These are phyloP conservation scores for Zea mays DNA, from an alignment of 176 grass and related monocot genomes.

Conservation along the genomic window DNA sequence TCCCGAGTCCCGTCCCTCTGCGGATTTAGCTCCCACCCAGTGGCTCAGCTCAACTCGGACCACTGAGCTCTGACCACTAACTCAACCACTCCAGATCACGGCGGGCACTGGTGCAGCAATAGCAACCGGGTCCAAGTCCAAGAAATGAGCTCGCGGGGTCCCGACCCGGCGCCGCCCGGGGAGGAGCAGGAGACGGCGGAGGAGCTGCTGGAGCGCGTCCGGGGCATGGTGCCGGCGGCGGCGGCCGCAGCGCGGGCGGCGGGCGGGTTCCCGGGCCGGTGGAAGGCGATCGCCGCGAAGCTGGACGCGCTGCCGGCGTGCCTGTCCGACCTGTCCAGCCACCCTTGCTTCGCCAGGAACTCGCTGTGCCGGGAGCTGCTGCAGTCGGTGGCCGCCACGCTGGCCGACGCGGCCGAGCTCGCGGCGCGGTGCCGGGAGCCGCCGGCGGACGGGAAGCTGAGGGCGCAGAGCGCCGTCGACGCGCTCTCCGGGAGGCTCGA, in stretches of 20 bases:
- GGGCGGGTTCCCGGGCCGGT: constrained; percentile 50
- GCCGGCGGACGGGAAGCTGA: constrained; percentile 49
- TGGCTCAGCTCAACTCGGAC: neutral
- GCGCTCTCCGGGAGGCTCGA: constrained; percentile 72
- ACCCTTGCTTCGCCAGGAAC: constrained; percentile 80
- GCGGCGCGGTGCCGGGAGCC: constrained; percentile 40
- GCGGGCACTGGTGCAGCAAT: neutral
- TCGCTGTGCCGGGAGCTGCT: constrained; percentile 78
- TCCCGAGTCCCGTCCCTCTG: neutral
- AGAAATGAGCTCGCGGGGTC: constrained; percentile 36
- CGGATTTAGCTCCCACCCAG: constrained; percentile 14
- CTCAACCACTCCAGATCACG: constrained; percentile 37
- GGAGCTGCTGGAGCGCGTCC: constrained; percentile 47
- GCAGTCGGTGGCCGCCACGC: constrained; percentile 58
- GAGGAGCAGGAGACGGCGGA: constrained; percentile 44
- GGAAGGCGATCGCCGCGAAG: constrained; percentile 66
- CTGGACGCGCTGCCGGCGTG: constrained; percentile 54
- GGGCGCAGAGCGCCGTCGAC: constrained; percentile 85
- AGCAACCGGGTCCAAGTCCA: neutral
- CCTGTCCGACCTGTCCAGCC: constrained; percentile 83
- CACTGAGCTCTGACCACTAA: constrained; percentile 12
- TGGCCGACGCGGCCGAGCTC: constrained; percentile 55
- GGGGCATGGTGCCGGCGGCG: constrained; percentile 44
- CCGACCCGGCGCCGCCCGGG: constrained; percentile 11
- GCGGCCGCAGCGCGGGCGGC: constrained; percentile 33